Percentiles rank a stretch among this genome's conserved stretches.
Evolutionary conservation across 306 rosid species (phyloP).

Genomic region (Inga leiocalycina): DNA sequence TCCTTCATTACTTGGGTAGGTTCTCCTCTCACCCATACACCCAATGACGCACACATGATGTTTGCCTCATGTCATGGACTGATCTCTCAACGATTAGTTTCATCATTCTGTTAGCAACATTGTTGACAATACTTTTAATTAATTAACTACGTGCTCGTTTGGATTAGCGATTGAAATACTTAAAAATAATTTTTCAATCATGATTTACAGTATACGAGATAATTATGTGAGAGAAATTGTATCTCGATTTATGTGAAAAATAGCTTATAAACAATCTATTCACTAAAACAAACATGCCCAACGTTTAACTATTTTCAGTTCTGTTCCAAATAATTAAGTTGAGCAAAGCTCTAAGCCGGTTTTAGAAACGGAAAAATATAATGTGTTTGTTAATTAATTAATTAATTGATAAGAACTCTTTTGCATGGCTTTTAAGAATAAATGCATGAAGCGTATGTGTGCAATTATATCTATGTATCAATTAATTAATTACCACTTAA

Average conservation of each 20-base stretch:
- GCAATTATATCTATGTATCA: not conserved
- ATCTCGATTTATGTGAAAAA: no score
- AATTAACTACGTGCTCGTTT: not conserved
- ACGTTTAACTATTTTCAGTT: not conserved
- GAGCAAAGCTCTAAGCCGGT: not conserved
- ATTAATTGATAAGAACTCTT: no score
- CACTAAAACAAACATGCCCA: no score
- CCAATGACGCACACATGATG: conserved; percentile 7
- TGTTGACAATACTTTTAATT: not conserved
- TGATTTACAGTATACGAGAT: no score
- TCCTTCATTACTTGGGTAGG: not conserved
- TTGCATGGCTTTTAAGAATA: not conserved
- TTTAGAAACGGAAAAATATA: not conserved
- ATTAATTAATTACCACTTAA: no score
- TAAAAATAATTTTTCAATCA: no score
- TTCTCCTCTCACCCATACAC: not conserved
- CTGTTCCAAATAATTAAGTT: not conserved
- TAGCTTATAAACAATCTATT: no score
- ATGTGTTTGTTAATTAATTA: no score
- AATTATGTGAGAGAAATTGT: no score
- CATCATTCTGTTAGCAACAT: not conserved
- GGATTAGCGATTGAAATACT: no score
- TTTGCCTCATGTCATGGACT: not conserved
- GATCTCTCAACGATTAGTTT: not conserved
- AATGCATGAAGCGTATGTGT: no score